phyloP scores from a whole-genome alignment of 163 green algal species.

The Chlamydomonas reinhardtii region DNA sequence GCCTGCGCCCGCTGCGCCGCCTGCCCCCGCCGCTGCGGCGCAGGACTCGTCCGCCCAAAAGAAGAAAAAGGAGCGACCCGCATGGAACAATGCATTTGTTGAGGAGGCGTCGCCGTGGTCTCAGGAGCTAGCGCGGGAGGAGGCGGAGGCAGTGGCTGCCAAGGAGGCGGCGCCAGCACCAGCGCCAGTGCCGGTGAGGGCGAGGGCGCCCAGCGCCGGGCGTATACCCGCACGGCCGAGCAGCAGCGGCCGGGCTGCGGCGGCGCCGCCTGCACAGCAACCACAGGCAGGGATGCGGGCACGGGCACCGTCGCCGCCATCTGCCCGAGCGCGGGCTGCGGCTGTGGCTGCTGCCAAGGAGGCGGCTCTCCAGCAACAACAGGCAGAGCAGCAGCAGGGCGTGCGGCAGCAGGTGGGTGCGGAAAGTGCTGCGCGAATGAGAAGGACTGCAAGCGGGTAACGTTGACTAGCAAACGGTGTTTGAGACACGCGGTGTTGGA shows the following conservation, averaged over 20 bases:
- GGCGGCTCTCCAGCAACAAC: conserved; percentile 23
- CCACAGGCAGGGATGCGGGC: too few relatives aligned
- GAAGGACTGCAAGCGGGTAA: too few relatives aligned
- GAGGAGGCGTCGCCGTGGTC: conserved; percentile 25
- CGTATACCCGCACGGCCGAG: too few relatives aligned
- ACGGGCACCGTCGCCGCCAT: neutral
- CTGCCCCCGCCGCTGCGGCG: too few relatives aligned
- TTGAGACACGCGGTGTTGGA: too few relatives aligned
- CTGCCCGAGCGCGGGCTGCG: neutral
- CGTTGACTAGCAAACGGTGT: too few relatives aligned
- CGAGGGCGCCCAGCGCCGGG: neutral
- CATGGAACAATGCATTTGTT: conserved; percentile 31
- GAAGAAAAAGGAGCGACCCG: conserved; percentile 24
- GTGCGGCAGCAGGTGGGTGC: neutral
- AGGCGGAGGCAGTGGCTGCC: neutral
- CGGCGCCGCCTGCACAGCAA: neutral
- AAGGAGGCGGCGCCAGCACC: neutral
- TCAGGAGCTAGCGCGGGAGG: conserved; percentile 21
- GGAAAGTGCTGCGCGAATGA: too few relatives aligned
- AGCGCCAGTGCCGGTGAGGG: neutral
- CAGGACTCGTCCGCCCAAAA: neutral
- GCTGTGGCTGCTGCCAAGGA: conserved; percentile 39
- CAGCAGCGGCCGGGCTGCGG: neutral
- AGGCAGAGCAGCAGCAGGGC: conserved; percentile 5
- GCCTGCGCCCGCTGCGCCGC: too few relatives aligned